Evolutionary conservation across 805 yeast genomes (phyloP), one percentile per base, ranked within the genome.

Genomic region (Limtongia smithiae): DNA sequence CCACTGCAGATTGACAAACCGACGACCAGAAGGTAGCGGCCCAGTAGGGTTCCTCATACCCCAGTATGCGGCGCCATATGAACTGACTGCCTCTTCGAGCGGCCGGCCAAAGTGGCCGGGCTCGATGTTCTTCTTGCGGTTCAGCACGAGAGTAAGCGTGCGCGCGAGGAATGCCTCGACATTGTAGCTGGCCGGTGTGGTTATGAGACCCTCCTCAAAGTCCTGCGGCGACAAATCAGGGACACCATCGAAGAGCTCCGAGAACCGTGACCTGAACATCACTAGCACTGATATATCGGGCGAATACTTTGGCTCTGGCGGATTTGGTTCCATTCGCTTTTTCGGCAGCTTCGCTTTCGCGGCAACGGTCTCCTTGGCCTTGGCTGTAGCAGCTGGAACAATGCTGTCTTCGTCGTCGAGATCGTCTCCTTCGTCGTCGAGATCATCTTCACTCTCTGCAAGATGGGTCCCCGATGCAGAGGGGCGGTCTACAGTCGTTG

Each of bases 111-210:
- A 71, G 33, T 40, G 50, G 8, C 67, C 70, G 6, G 59, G 55
- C 59, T 71, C 74, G 42, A 71, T 61, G 25, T 63, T 66, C 51
- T 71, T 70, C 46, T 70, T 70, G 39, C 75, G 65, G 51, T 71
- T 71, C 25, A 71, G 58, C 14, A 65, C 66, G 4, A 69, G 62
- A 12, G 63, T 61, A 35, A 71, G 57, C 30, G 68, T 57, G 17
- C 71, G 57, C 25, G 66, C 63, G 45, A 70, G 44, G 40, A 69
- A 62, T 9, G 59, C 46, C 40, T 63, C 63, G 22, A 69, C 67
- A 1, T 57, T 62, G 18, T 51, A 43, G 1, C 64, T 54, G 12
- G 62, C 48, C 8, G 40, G 48, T 8, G 53, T 57, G 5, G 51
- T 31, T 1, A 61, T 46, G 15, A 65, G 48, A 5, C 72, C 72